phyloP scores from a whole-genome alignment of 129 eudicot species.

The Sambucus nigra region DNA sequence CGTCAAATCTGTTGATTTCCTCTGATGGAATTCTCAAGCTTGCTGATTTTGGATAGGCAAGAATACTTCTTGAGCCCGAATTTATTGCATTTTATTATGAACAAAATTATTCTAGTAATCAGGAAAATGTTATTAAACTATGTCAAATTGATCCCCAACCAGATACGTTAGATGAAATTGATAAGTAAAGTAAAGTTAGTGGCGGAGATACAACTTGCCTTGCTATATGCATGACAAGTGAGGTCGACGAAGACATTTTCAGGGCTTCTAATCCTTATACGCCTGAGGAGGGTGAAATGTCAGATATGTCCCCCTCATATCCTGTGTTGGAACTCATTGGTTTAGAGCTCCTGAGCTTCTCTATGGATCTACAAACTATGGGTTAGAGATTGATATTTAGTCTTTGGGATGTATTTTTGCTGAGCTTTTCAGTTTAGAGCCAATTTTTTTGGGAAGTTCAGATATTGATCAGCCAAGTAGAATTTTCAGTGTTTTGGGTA shows the following conservation, averaged over 20 bases:
- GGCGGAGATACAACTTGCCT: constrained; percentile 82
- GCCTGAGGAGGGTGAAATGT: constrained; percentile 34
- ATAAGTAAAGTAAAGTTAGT: constrained; percentile 43
- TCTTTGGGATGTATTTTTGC: constrained; percentile 83
- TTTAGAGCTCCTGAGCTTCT: constrained; percentile 92
- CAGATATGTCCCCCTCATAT: constrained; percentile 48
- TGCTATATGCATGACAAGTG: constrained; percentile 76
- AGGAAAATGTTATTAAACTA: constrained; percentile 21
- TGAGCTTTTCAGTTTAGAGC: constrained; percentile 79
- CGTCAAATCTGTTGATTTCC: constrained; percentile 67
- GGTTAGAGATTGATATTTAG: constrained; percentile 87
- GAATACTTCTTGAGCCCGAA: constrained; percentile 78
- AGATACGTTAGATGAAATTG: constrained; percentile 35
- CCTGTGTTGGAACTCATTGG: constrained; percentile 98
- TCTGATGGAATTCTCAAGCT: constrained; percentile 69
- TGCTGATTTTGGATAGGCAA: constrained; percentile 99
- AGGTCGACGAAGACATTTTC: constrained; percentile 55
- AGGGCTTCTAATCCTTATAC: constrained; percentile 43
- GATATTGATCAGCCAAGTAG: constrained; percentile 93
- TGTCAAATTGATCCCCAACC: constrained; percentile 19
- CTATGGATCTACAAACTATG: constrained; percentile 80
- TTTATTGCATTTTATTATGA: constrained; percentile 28
- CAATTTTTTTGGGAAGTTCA: constrained; percentile 69
- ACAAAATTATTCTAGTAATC: constrained; percentile 10
- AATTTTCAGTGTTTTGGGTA: constrained; percentile 63